Evolutionary conservation across 2,329 filamentous ascomycete genomes (phyloP).

Genomic region (Ampelomyces quisqualis): DNA sequence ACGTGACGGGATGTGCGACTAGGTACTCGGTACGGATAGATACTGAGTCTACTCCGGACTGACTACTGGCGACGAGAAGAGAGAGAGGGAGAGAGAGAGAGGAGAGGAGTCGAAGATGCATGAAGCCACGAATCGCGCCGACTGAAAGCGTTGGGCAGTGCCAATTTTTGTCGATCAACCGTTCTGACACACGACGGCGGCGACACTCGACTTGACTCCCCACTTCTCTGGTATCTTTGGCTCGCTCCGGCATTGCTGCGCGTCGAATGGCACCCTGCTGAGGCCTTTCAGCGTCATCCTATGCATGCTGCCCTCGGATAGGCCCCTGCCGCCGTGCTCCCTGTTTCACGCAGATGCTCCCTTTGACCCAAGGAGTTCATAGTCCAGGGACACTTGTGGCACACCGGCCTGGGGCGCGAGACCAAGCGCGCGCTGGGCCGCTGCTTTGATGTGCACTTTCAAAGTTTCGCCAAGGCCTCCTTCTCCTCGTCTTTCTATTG

Average conservation of each 20-base stretch:
- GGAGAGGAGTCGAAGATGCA: too few species aligned
- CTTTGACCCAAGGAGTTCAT: too few species aligned
- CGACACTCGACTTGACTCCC: slow-evolving; percentile 6
- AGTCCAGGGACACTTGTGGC: slow-evolving; percentile 5
- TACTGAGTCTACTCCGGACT: too few species aligned
- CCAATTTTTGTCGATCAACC: slow-evolving; percentile 5
- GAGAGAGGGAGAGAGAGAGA: too few species aligned
- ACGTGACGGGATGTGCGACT: too few species aligned
- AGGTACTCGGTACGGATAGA: too few species aligned
- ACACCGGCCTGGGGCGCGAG: neutral
- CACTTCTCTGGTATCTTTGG: slow-evolving; percentile 16
- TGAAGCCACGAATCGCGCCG: too few species aligned
- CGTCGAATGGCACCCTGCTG: neutral
- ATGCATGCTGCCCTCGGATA: neutral
- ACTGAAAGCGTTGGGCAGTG: too few species aligned
- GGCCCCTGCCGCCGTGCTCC: neutral
- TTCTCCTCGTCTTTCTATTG: too few species aligned
- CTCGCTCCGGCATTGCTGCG: slow-evolving; percentile 2
- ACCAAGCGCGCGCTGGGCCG: neutral
- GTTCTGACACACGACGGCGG: neutral
- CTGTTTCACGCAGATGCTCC: slow-evolving; percentile 5
- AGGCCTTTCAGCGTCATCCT: slow-evolving; percentile 8
- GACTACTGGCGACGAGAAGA: too few species aligned
- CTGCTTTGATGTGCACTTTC: neutral
- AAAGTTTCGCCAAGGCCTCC: neutral